Base-by-base conservation (phyloP, 495 filamentous ascomycete species). In the Bacidia rubella region DNA sequence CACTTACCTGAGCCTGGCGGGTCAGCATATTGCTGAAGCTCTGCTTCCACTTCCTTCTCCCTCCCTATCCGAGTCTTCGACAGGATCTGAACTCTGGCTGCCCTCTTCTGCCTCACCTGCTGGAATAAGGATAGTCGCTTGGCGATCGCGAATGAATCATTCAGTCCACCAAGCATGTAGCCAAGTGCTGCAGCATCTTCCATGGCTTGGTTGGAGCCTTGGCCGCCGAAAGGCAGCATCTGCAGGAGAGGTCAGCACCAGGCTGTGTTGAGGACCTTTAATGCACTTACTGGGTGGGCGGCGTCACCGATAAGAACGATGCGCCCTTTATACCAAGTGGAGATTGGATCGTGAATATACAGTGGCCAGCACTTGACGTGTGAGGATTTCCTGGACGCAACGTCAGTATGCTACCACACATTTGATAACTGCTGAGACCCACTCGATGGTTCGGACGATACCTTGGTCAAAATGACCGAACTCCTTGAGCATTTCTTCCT, bases 351-450 rank as follows among this genome's bases (percentile, higher is more conserved):
- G 2, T 65, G 68, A 20, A 64, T 65, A 7, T 68, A 62, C 11
- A 78, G 60, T 11, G 66, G 66, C 71, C 71, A 78, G 11, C 61
- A 61, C 44, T 70, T 72, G 15, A 76, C 60, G 5, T 70, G 69
- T 4, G 57, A 55, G 29, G 68, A 70, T 35, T 59, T 54, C n/a
- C 62, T 63, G 27, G 15, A 35, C 15, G 7, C 7, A 35, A 22
- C 9, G 15, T 56, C 9, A 43, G 10, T 50, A 56, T 45, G 11
- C 22, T 15, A 19, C 23, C 7, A 3, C 17, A 22, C 22, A 3
- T 21, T 9, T 47, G 19, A 45, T 3, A 11, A 1, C 12, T 19
- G 39, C 0, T 11, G 35, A 10, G 32, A 12, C 44, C 19, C 19
- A 59, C 54, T 41, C 25, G 40, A 61, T 59, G 21, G 65, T 50